Evolutionary conservation across 108 stramenopile species (phyloP).

Genomic region (Conticribra weissflogii): DNA sequence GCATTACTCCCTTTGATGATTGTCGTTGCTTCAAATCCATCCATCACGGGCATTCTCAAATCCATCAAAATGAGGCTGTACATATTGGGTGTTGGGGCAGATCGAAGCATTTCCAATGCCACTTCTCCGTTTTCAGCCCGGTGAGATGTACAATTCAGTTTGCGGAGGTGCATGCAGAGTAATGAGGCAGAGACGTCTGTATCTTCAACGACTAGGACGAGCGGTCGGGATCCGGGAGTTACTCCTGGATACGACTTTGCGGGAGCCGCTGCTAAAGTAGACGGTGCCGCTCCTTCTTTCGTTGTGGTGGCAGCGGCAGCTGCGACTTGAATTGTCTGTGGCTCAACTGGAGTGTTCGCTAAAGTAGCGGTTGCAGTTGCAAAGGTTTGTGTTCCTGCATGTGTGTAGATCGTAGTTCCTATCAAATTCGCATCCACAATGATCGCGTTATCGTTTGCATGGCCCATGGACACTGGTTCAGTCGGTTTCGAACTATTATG

Average conservation of each 20-base stretch:
- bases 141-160: slow-evolving; percentile 39
- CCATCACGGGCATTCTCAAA: slow-evolving; percentile 75
- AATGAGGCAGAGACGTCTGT: slow-evolving; percentile 57
- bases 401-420: background rate
- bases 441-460: background rate
- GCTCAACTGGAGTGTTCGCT: background rate
- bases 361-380: background rate
- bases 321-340: background rate
- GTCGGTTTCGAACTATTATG: slow-evolving; percentile 16
- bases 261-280: background rate
- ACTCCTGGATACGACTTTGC: slow-evolving; percentile 34
- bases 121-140: slow-evolving; percentile 58
- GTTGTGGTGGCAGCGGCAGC: background rate
- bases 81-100: slow-evolving; percentile 36
- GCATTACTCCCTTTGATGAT: slow-evolving; percentile 36
- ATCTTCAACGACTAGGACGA: slow-evolving; percentile 63
- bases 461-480: slow-evolving; percentile 4
- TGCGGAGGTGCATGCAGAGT: slow-evolving; percentile 34
- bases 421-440: background rate
- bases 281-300: slow-evolving; percentile 3
- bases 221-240: slow-evolving; percentile 35
- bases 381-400: background rate
- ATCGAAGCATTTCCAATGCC: slow-evolving; percentile 58
- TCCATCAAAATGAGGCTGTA: slow-evolving; percentile 71
- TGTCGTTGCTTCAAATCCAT: slow-evolving; percentile 65